phyloP scores from a whole-genome alignment of 768 basidiomycete species.

The Gloeostereum incarnatum region DNA sequence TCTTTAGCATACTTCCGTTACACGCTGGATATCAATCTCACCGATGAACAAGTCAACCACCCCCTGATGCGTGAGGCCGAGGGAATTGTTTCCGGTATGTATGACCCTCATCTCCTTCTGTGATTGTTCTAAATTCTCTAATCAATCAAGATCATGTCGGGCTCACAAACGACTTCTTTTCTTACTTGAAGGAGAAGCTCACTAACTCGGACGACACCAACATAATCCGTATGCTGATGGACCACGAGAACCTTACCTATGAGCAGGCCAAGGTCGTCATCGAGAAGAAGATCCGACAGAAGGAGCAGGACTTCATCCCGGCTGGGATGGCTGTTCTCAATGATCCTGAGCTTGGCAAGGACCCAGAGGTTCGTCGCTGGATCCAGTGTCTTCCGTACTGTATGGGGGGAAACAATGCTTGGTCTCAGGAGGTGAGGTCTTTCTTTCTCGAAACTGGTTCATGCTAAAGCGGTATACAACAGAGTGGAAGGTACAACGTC shows the following conservation, averaged over 20 bases:
- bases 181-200: conserved; percentile 6
- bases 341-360: conserved; percentile 7
- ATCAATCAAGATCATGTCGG: conserved; percentile 7
- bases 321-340: conserved; percentile 7
- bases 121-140: not conserved
- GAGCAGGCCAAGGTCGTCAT: conserved; percentile 2
- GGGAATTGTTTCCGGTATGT: conserved; percentile 6
- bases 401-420: conserved; percentile 9
- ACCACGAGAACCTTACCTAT: conserved; percentile 6
- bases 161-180: conserved; percentile 8
- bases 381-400: conserved; percentile 7
- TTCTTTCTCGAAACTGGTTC: not conserved
- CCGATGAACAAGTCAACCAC: conserved; percentile 9
- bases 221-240: conserved; percentile 7
- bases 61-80: conserved; percentile 8
- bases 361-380: conserved; percentile 9
- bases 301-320: conserved; percentile 2
- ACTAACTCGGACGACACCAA: conserved; percentile 9
- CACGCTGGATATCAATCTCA: conserved; percentile 8
- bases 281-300: conserved; percentile 1
- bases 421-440: conserved; percentile 8
- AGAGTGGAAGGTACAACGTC: conserved; percentile 7
- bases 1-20: conserved; percentile 8
- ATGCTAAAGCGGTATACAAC: not conserved
- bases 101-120: not conserved